Evolutionary conservation across 2,329 filamentous ascomycete species (phyloP), one percentile per base, ranked within the genome.

Genomic region (Ophiostoma sp.): DNA sequence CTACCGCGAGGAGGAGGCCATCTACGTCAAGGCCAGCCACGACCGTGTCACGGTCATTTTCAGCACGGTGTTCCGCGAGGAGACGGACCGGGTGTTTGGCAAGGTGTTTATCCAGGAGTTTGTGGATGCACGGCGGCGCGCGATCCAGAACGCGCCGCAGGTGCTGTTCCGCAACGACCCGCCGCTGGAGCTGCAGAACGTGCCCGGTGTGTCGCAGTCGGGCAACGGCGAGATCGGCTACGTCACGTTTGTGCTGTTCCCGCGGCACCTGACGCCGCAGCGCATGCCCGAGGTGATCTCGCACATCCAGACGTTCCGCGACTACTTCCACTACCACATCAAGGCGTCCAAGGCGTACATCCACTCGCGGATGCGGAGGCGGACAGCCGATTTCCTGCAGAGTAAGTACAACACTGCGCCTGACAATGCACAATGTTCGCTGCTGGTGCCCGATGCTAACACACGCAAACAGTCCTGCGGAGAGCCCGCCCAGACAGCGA

Each of bases 271-370:
- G 73, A 94, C 93, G 14, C 87, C 88, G 14, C 92, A 97, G 79
- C 87, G 93, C 76, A 92, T 96, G 81, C 89, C 91, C 70, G 93
- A 97, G 73, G 93, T 96, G 77, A 99, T 99, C 74, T 97, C 93
- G 66, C 96, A 99, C 78, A 98, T 99, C 75, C 96, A 99, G 81
- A 99, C 95, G 14, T 99, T 99, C 91, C 91, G 95, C 73, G 95
- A 99, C 77, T 99, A 99, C 80, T 99, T 99, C 84, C 95, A 99
- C 80, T 99, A 99, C 79, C 95, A 99, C 80, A 99, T 99, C 81
- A 99, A 99, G 82, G 96, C 95, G 42, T 97, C 93, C 71, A 99
- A 99, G 84, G 95, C 96, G 67, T 99, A 97, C 76, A 99, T 99
- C 73, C 95, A 99, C 84, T 96, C 93, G 45, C 88, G 96, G 76